Evolutionary conservation across 2,329 filamentous ascomycete genomes (phyloP).

Genomic region (Ophiostoma piceae): DNA sequence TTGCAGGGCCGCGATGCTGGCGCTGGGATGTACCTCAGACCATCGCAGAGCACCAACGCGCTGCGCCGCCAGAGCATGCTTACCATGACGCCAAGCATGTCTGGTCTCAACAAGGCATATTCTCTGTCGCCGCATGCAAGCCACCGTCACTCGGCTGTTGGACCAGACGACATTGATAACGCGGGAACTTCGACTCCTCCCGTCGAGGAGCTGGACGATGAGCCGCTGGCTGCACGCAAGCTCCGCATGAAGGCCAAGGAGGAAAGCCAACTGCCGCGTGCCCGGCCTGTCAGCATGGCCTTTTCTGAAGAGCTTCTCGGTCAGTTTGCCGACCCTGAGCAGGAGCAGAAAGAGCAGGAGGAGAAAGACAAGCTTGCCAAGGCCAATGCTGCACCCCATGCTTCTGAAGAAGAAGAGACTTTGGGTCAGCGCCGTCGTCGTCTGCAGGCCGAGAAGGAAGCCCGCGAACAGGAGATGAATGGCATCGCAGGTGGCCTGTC

Average conservation of each 20-base stretch:
- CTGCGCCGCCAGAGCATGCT: conserved; percentile 44
- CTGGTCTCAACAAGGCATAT: conserved; percentile 14
- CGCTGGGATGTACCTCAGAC: conserved; percentile 31
- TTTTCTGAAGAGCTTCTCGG: conserved; percentile 66
- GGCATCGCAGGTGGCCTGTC: not conserved
- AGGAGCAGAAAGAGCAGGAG: conserved; percentile 33
- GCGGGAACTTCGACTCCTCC: conserved; percentile 32
- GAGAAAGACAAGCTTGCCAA: conserved; percentile 27
- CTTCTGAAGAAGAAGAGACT: conserved; percentile 64
- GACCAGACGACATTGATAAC: not conserved
- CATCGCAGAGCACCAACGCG: conserved; percentile 21
- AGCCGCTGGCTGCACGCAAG: conserved; percentile 63
- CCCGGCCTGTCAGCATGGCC: conserved; percentile 56
- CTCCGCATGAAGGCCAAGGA: conserved; percentile 58
- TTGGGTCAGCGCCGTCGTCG: conserved; percentile 70
- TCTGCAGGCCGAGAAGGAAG: conserved; percentile 64
- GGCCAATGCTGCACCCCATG: conserved; percentile 20
- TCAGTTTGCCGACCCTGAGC: conserved; percentile 53
- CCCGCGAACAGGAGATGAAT: conserved; percentile 52
- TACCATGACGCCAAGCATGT: conserved; percentile 35
- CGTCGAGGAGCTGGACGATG: conserved; percentile 53
- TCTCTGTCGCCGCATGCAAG: conserved; percentile 26
- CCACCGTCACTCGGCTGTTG: not conserved
- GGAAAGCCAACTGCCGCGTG: conserved; percentile 45
- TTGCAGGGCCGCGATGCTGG: conserved; percentile 57